Evolutionary conservation across 768 basidiomycete species (phyloP).

Genomic region (Hebeloma cylindrosporum): DNA sequence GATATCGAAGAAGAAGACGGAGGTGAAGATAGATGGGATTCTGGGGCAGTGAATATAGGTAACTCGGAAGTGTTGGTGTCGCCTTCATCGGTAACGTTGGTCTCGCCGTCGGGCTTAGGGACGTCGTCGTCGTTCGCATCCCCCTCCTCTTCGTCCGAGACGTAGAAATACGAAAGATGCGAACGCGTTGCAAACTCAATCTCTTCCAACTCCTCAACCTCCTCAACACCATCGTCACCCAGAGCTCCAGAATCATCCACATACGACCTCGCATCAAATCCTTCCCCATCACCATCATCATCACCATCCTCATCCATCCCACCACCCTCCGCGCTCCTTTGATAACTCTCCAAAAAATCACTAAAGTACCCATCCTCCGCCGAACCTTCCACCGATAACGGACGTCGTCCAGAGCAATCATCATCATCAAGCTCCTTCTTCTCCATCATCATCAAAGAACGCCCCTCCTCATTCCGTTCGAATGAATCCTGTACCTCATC

Average conservation of each 20-base stretch:
- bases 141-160: not conserved
- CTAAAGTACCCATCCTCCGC: constrained; percentile 12
- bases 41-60: constrained; percentile 21
- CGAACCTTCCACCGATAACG: constrained; percentile 3
- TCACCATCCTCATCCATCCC: not conserved
- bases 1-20: constrained; percentile 29
- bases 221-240: constrained; percentile 1
- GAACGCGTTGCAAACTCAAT: not conserved
- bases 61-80: constrained; percentile 7
- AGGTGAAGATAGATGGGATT: constrained; percentile 17
- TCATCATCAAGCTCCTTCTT: not conserved
- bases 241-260: not conserved
- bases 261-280: not conserved
- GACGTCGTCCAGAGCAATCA: not conserved
- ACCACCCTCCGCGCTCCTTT: not conserved
- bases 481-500: no score
- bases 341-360: constrained; percentile 14
- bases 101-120: no score
- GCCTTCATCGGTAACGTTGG: no score
- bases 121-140: not conserved
- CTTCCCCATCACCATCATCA: not conserved
- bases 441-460: not conserved
- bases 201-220: constrained; percentile 6
- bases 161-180: not conserved
- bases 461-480: no score